Conservation (phyloP, 2,329 filamentous ascomycete genomes). For the Apiospora pterosperma region DNA sequence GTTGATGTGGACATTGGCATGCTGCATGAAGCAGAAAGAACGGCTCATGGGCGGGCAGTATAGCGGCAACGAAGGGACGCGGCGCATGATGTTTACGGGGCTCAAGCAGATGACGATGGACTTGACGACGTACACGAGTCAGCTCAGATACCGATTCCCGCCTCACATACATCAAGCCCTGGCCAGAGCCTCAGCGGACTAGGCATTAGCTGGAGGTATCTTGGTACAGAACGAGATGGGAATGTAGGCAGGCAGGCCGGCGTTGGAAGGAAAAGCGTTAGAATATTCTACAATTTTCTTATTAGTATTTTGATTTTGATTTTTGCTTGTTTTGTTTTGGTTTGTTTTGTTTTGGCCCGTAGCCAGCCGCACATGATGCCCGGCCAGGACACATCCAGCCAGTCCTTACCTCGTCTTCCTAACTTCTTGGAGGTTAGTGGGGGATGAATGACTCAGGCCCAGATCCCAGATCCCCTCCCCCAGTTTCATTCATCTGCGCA, state of each 20-base stretch:
- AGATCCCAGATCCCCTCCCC: no score
- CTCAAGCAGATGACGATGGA: slow-evolving; percentile 81
- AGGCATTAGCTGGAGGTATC: slow-evolving; percentile 10
- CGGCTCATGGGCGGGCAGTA: slow-evolving; percentile 68
- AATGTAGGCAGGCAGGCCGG: no score
- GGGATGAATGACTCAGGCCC: no score
- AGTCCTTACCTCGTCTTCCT: no score
- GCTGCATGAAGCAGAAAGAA: slow-evolving; percentile 76
- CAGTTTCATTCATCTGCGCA: no score
- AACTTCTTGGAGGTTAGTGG: no score
- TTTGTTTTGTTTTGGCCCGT: no score
- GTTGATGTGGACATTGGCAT: slow-evolving; percentile 89
- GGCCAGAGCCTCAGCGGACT: slow-evolving; percentile 74
- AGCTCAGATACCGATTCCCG: slow-evolving; percentile 87
- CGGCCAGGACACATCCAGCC: no score
- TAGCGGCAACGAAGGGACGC: slow-evolving; percentile 66
- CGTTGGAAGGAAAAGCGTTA: background rate
- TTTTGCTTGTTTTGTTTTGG: no score
- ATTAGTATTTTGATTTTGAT: no score
- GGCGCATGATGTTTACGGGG: slow-evolving; percentile 62
- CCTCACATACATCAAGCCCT: slow-evolving; percentile 84
- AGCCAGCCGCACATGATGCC: no score
- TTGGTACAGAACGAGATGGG: background rate
- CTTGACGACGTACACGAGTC: slow-evolving; percentile 87
- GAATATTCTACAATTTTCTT: no score